Evolutionary conservation across 2,329 filamentous ascomycete species (phyloP).

Genomic region (Ascochyta pisi): DNA sequence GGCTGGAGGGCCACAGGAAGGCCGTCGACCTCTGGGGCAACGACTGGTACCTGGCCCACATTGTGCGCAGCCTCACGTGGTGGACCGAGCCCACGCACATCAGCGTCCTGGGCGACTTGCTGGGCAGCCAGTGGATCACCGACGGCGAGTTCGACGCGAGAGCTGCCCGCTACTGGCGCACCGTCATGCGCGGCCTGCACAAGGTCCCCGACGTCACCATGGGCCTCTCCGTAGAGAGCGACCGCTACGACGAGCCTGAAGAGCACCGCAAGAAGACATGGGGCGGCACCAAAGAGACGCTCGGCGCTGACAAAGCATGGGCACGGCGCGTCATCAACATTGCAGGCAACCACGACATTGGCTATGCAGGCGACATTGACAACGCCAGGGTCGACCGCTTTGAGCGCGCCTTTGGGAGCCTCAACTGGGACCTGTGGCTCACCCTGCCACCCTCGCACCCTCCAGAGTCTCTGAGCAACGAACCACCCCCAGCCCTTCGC

Average conservation of each 20-base stretch:
- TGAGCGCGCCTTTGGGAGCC: constrained; percentile 81
- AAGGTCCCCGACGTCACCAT: constrained; percentile 60
- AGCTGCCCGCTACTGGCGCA: constrained; percentile 77
- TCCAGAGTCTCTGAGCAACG: background rate
- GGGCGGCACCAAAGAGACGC: constrained; percentile 44
- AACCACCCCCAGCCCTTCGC: constrained; percentile 70
- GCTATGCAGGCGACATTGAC: constrained; percentile 91
- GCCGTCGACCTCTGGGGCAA: constrained; percentile 89
- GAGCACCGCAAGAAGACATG: constrained; percentile 22
- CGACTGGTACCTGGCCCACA: constrained; percentile 92
- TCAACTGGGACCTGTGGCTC: constrained; percentile 88
- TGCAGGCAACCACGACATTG: constrained; percentile 94
- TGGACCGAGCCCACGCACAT: constrained; percentile 87
- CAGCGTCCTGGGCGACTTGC: constrained; percentile 84
- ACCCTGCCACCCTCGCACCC: constrained; percentile 32
- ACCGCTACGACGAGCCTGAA: constrained; percentile 22
- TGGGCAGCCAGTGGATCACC: constrained; percentile 94
- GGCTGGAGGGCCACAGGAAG: constrained; percentile 75
- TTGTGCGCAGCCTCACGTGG: constrained; percentile 84
- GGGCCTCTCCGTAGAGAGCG: constrained; percentile 33
- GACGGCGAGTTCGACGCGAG: constrained; percentile 82
- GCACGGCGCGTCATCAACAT: constrained; percentile 82
- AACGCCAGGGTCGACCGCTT: constrained; percentile 78
- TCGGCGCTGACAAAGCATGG: constrained; percentile 66
- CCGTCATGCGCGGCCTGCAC: constrained; percentile 74